Base-by-base conservation (phyloP, 176 grass and related monocot species). In the Saccharum spontaneum region DNA sequence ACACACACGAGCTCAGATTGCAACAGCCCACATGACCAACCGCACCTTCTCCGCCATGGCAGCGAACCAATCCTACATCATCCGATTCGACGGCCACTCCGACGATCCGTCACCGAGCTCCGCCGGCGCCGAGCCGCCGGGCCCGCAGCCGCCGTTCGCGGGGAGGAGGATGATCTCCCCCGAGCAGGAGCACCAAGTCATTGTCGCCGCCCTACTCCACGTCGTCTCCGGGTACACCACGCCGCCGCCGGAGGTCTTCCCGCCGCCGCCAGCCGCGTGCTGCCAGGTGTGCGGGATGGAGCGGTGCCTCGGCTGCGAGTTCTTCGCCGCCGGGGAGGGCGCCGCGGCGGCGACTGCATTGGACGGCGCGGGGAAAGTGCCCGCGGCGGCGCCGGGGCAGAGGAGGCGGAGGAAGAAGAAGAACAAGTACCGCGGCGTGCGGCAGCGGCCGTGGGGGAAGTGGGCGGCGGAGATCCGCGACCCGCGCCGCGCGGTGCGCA, bases 401-500 rank as follows among this genome's bases (percentile, higher is more conserved):
- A 69, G 89, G 80, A 41, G 22, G 54, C 74, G 86, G 66, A 36
- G 87, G 73, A 83, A 75, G 38, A 97, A 92, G 67, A 97, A 94
- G 90, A 97, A 86, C 80, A 90, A 81, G 81, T 98, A 94, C 88
- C 81, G 96, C 24, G 97, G 97, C 63, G 97, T 99, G 61, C 83
- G 97, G 46, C 97, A 96, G 76, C 77, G 97, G 8, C 93, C 93
- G 3, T 99, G 97, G 97, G 97, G 97, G 0, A 99, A 99, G 75
- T 99, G 97, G 97, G 97, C 94, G 2, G 93, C 97, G 16, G 97
- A 99, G 84, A 99, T 99, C 74, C 94, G 97, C 1, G 97, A 99
- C 84, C 97, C 97, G 2, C 93, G 81, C 41, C 86, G 87, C 3
- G 92, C 95, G 0, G 95, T 94, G 67, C 88, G 92, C 60, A 94